A percentile compares a stretch with the other conserved stretches of the same genome.
phyloP scores from a whole-genome alignment of 2,329 filamentous ascomycete genomes.

The Elsinoe fawcettii region DNA sequence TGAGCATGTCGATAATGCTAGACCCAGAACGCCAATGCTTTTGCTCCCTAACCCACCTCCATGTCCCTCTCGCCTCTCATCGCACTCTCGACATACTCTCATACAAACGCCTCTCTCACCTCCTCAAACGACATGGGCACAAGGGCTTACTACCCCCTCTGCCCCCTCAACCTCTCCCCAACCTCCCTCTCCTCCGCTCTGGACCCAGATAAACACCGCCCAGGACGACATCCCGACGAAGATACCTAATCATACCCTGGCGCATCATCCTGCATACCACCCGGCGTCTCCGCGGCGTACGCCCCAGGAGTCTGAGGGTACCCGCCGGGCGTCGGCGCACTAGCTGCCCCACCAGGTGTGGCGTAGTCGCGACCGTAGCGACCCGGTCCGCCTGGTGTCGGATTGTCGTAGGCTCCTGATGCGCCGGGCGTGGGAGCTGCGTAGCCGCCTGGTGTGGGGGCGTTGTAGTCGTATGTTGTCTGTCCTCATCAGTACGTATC shows the following conservation, averaged over 20 bases:
- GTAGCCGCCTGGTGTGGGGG: conserved; percentile 44
- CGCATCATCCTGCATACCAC: conserved; percentile 11
- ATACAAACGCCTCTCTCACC: too few relatives aligned
- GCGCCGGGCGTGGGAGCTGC: conserved; percentile 36
- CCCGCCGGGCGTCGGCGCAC: conserved; percentile 48
- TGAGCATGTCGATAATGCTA: too few relatives aligned
- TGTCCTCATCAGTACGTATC: conserved; percentile 18
- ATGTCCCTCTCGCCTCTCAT: too few relatives aligned
- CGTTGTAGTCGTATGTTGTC: conserved; percentile 50
- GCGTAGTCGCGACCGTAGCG: conserved; percentile 32
- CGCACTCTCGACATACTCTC: too few relatives aligned
- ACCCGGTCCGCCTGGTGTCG: conserved; percentile 29
- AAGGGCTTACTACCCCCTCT: conserved; percentile 1
- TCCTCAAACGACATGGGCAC: too few relatives aligned
- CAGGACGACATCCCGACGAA: background rate
- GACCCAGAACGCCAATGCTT: background rate
- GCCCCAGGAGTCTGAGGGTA: conserved; percentile 14
- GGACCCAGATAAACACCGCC: too few relatives aligned
- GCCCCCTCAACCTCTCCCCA: background rate
- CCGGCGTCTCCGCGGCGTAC: conserved; percentile 14
- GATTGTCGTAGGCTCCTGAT: conserved; percentile 26
- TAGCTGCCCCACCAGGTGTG: conserved; percentile 37
- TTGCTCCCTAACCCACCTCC: background rate
- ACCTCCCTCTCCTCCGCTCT: background rate
- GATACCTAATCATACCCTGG: conserved; percentile 12